phyloP scores from a whole-genome alignment of 495 filamentous ascomycete genomes.

The Podospora bellae-mahoneyi region DNA sequence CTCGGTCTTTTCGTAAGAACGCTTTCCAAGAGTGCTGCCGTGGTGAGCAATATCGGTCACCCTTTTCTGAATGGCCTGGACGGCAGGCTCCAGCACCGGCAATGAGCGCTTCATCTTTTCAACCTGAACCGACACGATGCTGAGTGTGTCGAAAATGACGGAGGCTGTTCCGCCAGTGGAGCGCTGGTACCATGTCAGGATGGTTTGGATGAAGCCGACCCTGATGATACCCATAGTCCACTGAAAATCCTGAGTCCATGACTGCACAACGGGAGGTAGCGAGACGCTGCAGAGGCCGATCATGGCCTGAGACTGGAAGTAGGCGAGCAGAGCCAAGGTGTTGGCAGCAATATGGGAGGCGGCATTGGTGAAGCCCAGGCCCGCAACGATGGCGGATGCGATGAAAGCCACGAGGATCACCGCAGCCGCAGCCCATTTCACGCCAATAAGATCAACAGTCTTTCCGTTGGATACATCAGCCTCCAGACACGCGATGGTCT shows the following conservation, averaged over 20 bases:
- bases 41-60: conserved; percentile 44
- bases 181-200: conserved; percentile 95
- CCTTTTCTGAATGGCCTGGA: conserved; percentile 46
- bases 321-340: conserved; percentile 86
- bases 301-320: conserved; percentile 97
- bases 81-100: conserved; percentile 26
- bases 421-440: conserved; percentile 85
- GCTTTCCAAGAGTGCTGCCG: conserved; percentile 41
- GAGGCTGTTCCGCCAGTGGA: conserved; percentile 86
- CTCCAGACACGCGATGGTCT: conserved; percentile 81
- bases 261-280: conserved; percentile 82
- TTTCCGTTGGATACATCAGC: conserved; percentile 88
- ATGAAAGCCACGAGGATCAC: conserved; percentile 81
- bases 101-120: conserved; percentile 63
- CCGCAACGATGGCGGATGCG: conserved; percentile 77
- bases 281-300: conserved; percentile 81
- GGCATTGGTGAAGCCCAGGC: conserved; percentile 89
- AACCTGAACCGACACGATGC: conserved; percentile 76
- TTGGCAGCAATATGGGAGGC: conserved; percentile 94
- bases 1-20: conserved; percentile 45
- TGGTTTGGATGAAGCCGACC: conserved; percentile 79
- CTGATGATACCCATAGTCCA: conserved; percentile 98
- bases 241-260: conserved; percentile 98
- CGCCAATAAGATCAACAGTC: conserved; percentile 79
- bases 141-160: conserved; percentile 69